Evolutionary conservation across 1,139 yeast species (phyloP), one percentile per base, ranked within the genome.

Genomic region (Eremothecium cymbalariae): DNA sequence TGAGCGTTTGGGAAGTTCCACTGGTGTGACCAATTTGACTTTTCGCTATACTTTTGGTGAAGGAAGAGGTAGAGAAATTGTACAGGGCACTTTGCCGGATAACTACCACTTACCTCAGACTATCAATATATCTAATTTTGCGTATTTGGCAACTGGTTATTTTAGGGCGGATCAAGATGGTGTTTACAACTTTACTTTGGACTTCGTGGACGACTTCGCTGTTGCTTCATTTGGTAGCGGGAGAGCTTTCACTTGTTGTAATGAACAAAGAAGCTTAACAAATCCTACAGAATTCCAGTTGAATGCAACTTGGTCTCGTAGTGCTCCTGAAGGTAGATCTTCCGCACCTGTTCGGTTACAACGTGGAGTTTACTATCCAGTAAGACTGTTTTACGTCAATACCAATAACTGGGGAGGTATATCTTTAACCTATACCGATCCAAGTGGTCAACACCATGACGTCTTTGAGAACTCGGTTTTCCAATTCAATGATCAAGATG

Each of bases 381-480:
- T 44, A 5, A 34, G 47, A 30, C 8, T 46, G 3, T 44, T 46
- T 19, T 46, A 31, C 25, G 40, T 42, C 4, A 46, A 46, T 30
- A 40, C 45, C 23, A 40, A 41, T 13, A 31, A 33, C 20, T 17
- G 29, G 12, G 47, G 39, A 32, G 47, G 42, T 12, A 19, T 46
- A 23, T 25, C 25, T n/a, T 34, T 44, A 13, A 26, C 39, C n/a
- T 40, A 36, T 26, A 37, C 32, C 4, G 44, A 37, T 20, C 41
- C 47, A 1, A 33, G 26, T 21, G 48, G 48, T 14, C 39, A 32
- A 12, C 12, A 20, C 6, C 41, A 37, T 16, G 25, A 26, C 5
- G 38, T 33, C 7, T 33, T 41, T 39, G 21, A 31, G 17, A 36
- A 23, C 23, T 32, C 18, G 22, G 28, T 44, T 17, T 38, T 21